Evolutionary conservation across 768 basidiomycete species (phyloP).

Genomic region (Termitomyces sp.): DNA sequence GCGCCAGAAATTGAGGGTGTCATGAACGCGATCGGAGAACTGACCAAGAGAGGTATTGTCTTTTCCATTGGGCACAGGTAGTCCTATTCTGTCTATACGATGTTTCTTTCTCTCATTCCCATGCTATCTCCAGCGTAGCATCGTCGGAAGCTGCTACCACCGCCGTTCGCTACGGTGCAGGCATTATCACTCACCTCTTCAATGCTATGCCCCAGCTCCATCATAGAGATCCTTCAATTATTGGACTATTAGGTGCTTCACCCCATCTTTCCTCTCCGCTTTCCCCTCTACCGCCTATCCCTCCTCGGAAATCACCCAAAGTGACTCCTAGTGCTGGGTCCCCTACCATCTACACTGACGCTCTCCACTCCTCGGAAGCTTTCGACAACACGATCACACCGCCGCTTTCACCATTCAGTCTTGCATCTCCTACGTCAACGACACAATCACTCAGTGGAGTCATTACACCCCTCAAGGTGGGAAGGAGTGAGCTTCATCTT

Average conservation of each 20-base stretch:
- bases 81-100: constrained; percentile 5
- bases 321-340: not conserved
- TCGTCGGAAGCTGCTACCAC: constrained; percentile 66
- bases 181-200: constrained; percentile 89
- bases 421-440: constrained; percentile 8
- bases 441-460: constrained; percentile 15
- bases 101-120: constrained; percentile 1
- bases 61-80: constrained; percentile 91
- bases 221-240: constrained; percentile 88
- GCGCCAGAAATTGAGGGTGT: constrained; percentile 88
- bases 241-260: constrained; percentile 79
- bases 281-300: constrained; percentile 21
- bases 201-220: constrained; percentile 91
- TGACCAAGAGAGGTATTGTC: constrained; percentile 59
- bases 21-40: constrained; percentile 56
- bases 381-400: constrained; percentile 55
- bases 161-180: constrained; percentile 67
- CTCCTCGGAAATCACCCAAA: constrained; percentile 8
- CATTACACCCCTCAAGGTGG: constrained; percentile 18
- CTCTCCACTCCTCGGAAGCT: constrained; percentile 44
- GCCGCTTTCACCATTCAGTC: constrained; percentile 39
- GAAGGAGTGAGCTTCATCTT: constrained; percentile 31
- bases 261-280: constrained; percentile 47
- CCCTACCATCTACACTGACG: constrained; percentile 7
- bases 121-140: constrained; percentile 47